Evolutionary conservation across 495 filamentous ascomycete genomes (phyloP).

Genomic region (Achaetomiella virescens): DNA sequence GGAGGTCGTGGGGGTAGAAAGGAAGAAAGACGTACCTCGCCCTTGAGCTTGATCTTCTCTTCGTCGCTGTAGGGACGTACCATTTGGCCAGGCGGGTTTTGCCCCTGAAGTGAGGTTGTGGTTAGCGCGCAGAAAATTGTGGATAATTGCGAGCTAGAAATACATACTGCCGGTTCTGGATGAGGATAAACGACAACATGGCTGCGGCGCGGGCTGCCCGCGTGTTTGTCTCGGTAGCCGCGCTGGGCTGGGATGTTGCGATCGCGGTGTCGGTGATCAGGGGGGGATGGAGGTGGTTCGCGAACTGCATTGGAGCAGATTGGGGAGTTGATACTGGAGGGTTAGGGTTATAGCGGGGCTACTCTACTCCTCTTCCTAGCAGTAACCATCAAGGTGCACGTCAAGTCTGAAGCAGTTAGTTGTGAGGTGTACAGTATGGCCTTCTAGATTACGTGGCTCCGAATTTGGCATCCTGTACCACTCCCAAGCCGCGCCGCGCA

Average conservation of each 20-base stretch:
- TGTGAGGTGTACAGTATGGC: no score
- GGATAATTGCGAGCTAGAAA: background rate
- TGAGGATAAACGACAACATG: conserved; percentile 88
- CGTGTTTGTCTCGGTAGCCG: conserved; percentile 9
- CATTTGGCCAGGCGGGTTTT: conserved; percentile 98
- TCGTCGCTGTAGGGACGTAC: conserved; percentile 97
- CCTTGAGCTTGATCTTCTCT: conserved; percentile 93
- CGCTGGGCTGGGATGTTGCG: background rate
- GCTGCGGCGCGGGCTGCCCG: conserved; percentile 10
- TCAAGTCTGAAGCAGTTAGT: background rate
- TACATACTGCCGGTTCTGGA: conserved; percentile 88
- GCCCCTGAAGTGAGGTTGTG: conserved; percentile 55
- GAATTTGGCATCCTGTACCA: background rate
- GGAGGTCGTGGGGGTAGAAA: background rate
- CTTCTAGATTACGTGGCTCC: no score
- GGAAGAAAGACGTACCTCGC: conserved; percentile 50
- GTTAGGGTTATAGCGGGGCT: conserved; percentile 11
- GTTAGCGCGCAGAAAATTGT: background rate
- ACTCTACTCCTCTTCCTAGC: background rate
- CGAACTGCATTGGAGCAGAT: background rate
- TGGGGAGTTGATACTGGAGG: background rate
- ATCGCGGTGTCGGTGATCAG: background rate
- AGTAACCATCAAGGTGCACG: background rate
- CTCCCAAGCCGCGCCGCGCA: background rate
- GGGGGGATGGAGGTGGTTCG: background rate